Evolutionary conservation across 129 eudicot genomes (phyloP), one percentile per base, ranked within the genome.

Genomic region (Arctium lappa): DNA sequence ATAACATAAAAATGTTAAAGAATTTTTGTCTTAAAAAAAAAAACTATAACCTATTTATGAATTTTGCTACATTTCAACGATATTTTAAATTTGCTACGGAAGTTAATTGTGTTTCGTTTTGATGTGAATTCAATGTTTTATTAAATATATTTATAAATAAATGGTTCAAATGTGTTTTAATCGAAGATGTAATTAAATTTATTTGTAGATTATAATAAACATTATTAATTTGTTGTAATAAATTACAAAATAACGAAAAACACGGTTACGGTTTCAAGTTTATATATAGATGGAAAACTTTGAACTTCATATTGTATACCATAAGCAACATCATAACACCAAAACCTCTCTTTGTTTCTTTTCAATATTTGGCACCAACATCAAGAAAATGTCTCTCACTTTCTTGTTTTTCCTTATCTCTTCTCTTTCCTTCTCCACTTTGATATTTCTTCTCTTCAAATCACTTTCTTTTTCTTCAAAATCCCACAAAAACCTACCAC

Each of bases 401-500:
- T 13, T 16, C 27, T 2, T 0, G 5, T 60, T 60, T 66, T 66
- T 66, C 34, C 32, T 66, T 1, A 27, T 66, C 34, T 22, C 71
- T 18, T 66, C 33, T 66, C 11, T 66, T 66, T 8, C 12, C 10
- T 2, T 39, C 9, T n/a, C 11, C n/a, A 12, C 12, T 72, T 72
- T 72, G 53, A 72, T 73, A n/a, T n/a, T 77, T 72, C 42, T 80
- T 65, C 83, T 85, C 69, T 29, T 46, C 80, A 81, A 87, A 83
- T 72, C 87, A 73, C 82, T 80, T 74, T 48, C 36, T 7, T 5
- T 30, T 33, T n/a, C 71, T 31, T 44, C 79, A 53, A 16, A 74
- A 46, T 31, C 33, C 16, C 22, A n/a, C 46, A 86, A 88, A 76
- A 81, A 76, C 73, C 42, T 70, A 29, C 90, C 86, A 37, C 88